Evolutionary conservation across 2,329 filamentous ascomycete species (phyloP).

Genomic region (Elsinoe australis): DNA sequence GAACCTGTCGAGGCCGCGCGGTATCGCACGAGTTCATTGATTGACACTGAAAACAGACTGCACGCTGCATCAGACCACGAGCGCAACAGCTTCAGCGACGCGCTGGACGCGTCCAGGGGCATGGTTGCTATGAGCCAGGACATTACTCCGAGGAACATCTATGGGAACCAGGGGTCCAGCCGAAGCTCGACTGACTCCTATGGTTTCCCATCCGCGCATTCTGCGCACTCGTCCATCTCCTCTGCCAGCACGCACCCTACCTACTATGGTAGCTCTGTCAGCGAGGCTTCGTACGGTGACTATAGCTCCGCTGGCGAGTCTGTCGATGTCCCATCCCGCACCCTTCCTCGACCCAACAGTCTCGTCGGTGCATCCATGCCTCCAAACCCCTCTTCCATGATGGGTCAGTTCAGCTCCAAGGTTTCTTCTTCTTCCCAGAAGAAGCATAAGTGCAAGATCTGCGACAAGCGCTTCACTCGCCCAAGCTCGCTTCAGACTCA

Average conservation of each 20-base stretch:
- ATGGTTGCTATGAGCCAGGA: slow-evolving; percentile 97
- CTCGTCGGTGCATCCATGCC: slow-evolving; percentile 57
- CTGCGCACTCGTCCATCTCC: slow-evolving; percentile 83
- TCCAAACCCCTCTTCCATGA: slow-evolving; percentile 91
- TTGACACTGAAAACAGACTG: slow-evolving; percentile 56
- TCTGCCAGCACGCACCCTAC: slow-evolving; percentile 68
- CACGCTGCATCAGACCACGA: slow-evolving; percentile 49
- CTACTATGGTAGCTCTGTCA: slow-evolving; percentile 77
- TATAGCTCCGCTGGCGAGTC: slow-evolving; percentile 86
- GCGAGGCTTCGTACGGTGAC: slow-evolving; percentile 76
- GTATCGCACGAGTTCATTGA: slow-evolving; percentile 53
- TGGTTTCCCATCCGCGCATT: slow-evolving; percentile 79
- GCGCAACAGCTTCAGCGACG: slow-evolving; percentile 70
- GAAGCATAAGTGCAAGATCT: slow-evolving; percentile 99
- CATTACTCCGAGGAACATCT: slow-evolving; percentile 78
- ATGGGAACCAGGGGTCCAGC: slow-evolving; percentile 56
- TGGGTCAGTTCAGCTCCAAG: slow-evolving; percentile 97
- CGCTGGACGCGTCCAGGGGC: slow-evolving; percentile 83
- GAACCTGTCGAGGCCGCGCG: slow-evolving; percentile 38
- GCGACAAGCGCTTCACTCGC: slow-evolving; percentile 92
- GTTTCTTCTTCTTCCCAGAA: slow-evolving; percentile 92
- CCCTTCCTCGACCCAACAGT: slow-evolving; percentile 70
- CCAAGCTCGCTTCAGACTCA: slow-evolving; percentile 93
- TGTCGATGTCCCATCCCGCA: slow-evolving; percentile 73
- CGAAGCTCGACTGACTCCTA: slow-evolving; percentile 78